phyloP scores from a whole-genome alignment of 163 green algal genomes.

The Chlorella variabilis region DNA sequence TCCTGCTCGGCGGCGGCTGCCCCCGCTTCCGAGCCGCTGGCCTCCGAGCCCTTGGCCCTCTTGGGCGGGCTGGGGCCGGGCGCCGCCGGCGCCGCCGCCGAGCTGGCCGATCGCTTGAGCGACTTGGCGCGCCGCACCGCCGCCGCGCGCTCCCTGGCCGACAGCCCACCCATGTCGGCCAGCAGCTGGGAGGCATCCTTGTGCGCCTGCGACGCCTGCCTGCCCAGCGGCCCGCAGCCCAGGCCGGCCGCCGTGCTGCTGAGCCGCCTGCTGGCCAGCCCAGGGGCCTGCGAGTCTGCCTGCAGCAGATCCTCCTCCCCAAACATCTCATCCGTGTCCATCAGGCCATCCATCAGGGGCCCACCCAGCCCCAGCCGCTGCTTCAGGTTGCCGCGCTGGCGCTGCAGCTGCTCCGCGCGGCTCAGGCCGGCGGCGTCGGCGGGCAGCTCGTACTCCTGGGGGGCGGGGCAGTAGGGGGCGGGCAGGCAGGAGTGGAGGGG shows the following conservation, averaged over 20 bases:
- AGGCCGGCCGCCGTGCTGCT: not conserved
- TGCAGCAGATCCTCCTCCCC: conserved; percentile 75
- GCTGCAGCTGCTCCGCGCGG: conserved; percentile 65
- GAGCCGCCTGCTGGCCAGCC: too few species aligned
- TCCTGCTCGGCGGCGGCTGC: not conserved
- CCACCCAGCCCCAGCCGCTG: conserved; percentile 64
- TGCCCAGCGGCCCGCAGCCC: too few species aligned
- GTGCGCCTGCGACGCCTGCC: conserved; percentile 15
- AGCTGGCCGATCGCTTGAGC: conserved; percentile 75
- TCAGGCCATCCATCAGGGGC: conserved; percentile 52
- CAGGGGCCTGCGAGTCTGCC: not conserved
- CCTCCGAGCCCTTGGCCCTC: conserved; percentile 3
- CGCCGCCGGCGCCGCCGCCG: not conserved
- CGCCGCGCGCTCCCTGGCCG: conserved; percentile 70
- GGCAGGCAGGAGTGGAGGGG: not conserved
- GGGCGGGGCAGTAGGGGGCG: too few species aligned
- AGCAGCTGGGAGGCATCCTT: conserved; percentile 66
- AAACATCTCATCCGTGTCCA: conserved; percentile 77
- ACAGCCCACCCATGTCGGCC: conserved; percentile 57
- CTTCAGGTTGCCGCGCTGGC: conserved; percentile 70
- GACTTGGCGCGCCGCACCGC: conserved; percentile 36
- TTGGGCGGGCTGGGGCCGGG: conserved; percentile 5
- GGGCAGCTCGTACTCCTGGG: conserved; percentile 76
- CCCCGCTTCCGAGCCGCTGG: not conserved
- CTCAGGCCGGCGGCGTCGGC: conserved; percentile 44